Base-by-base conservation (phyloP, 768 basidiomycete species). In the Russula ochroleuca region DNA sequence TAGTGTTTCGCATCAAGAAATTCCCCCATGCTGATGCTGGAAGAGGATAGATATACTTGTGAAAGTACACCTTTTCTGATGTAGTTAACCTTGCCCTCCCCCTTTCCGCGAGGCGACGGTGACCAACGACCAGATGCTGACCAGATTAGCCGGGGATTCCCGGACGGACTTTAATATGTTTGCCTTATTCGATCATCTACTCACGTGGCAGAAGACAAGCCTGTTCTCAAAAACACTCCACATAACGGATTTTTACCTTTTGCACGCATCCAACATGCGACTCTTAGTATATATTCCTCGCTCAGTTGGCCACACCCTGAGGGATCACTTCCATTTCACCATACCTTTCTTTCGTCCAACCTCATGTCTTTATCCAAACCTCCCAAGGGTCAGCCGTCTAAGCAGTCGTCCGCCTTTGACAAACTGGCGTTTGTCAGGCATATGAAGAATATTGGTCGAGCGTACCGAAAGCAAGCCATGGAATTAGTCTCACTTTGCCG, bases 381-480 rank as follows among this genome's bases (percentile, higher is more conserved):
- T n/a, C n/a, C n/a, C n/a, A n/a, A n/a, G n/a, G n/a, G n/a, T n/a
- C n/a, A n/a, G n/a, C n/a, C n/a, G n/a, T n/a, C n/a, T n/a, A 9
- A 3, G 13, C 43, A 45, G 11, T 0, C 19, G 7, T 13, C n/a
- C 21, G 25, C 11, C 3, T 59, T 59, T 37, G 59, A n/a, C 19
- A 47, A 14, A 25, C 28, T 58, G 21, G 47, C 21, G 38, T 72
- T 65, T 38, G n/a, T 51, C 14, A 63, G 11, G 56, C 41, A 53
- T 19, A 47, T 47, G 43, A 63, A 47, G 57, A 63, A 59, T 23
- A 38, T 63, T 21, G 62, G 62, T 35, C 38, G 43, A 23, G 57
- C 35, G 10, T 57, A 63, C 33, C 38, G 41, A 43, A 52, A 45
- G 40, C 56, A 58, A 10, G 41, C 62, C 13, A 28, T 38, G 48